Evolutionary conservation across 108 stramenopile species (phyloP).

Genomic region (Nitzschia sp.): DNA sequence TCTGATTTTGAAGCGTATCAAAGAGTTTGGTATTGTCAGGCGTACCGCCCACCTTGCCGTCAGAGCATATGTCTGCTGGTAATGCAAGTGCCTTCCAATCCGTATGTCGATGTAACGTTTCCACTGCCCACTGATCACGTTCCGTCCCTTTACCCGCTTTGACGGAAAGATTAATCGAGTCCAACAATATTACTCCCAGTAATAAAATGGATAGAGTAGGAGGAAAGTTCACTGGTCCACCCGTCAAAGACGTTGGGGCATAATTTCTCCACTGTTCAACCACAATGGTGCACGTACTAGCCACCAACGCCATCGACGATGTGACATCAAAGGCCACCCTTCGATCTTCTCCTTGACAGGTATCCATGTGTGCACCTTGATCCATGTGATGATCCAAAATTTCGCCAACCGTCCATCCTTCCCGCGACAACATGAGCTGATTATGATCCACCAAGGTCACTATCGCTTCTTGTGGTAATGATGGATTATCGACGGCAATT

Average conservation of each 20-base stretch:
- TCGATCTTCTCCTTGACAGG: conserved; percentile 40
- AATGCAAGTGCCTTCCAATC: conserved; percentile 40
- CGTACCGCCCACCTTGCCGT: not conserved
- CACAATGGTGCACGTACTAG: conserved; percentile 66
- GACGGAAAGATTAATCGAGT: conserved; percentile 77
- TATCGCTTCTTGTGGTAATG: not conserved
- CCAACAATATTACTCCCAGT: conserved; percentile 78
- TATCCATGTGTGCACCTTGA: conserved; percentile 49
- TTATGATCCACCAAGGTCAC: conserved; percentile 85
- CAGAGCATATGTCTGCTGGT: not conserved
- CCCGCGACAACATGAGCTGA: conserved; percentile 3
- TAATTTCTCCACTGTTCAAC: conserved; percentile 41
- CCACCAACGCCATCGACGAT: conserved; percentile 43
- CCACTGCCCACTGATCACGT: conserved; percentile 63
- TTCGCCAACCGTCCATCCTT: conserved; percentile 50
- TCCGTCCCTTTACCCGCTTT: conserved; percentile 71
- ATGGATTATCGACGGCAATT: conserved; percentile 44
- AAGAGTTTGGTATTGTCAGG: conserved; percentile 57
- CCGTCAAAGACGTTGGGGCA: not conserved
- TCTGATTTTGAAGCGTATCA: conserved; percentile 56
- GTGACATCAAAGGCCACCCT: conserved; percentile 62
- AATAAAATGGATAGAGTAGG: conserved; percentile 53
- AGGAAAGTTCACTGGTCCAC: conserved; percentile 4
- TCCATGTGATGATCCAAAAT: conserved; percentile 86
- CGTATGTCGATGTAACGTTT: conserved; percentile 43